A percentile compares a stretch with the other conserved stretches of the same genome.
Evolutionary conservation across 2,329 filamentous ascomycete species (phyloP).

Genomic region (Trichoderma pleuroti): DNA sequence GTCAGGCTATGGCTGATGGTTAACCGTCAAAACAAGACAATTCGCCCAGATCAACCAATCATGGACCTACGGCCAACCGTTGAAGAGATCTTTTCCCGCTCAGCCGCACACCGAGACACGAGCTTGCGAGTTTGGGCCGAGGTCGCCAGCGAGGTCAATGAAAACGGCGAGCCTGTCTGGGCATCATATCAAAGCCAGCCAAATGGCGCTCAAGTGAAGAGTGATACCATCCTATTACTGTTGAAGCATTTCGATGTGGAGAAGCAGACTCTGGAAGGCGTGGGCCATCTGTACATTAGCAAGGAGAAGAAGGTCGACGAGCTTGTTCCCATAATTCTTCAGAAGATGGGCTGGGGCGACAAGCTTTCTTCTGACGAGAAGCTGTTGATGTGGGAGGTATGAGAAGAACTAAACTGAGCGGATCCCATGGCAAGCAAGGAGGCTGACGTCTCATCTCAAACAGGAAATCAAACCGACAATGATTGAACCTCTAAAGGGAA

Average conservation of each 20-base stretch:
- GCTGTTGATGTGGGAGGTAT: slow-evolving; percentile 71
- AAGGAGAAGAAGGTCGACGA: slow-evolving; percentile 87
- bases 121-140: slow-evolving; percentile 86
- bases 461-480: slow-evolving; percentile 94
- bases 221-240: slow-evolving; percentile 74
- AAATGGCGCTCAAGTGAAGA: slow-evolving; percentile 55
- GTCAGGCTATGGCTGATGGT: slow-evolving; percentile 96
- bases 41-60: slow-evolving; percentile 83
- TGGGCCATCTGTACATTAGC: slow-evolving; percentile 81
- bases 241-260: slow-evolving; percentile 87
- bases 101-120: slow-evolving; percentile 61
- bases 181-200: slow-evolving; percentile 58
- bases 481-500: slow-evolving; percentile 92
- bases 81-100: slow-evolving; percentile 60
- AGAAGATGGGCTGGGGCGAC: slow-evolving; percentile 81
- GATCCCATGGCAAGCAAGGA: not conserved
- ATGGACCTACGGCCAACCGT: slow-evolving; percentile 72
- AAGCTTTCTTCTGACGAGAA: slow-evolving; percentile 63
- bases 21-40: slow-evolving; percentile 95
- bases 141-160: slow-evolving; percentile 61
- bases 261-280: slow-evolving; percentile 68
- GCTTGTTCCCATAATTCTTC: slow-evolving; percentile 70
- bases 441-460: slow-evolving; percentile 15
- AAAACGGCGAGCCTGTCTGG: slow-evolving; percentile 70
- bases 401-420: not conserved